Percentiles rank a stretch among this genome's conserved stretches.
These are phyloP conservation scores for Heimioporus sp. DNA, from an alignment of 768 basidiomycete species.

Conservation along the genomic window DNA sequence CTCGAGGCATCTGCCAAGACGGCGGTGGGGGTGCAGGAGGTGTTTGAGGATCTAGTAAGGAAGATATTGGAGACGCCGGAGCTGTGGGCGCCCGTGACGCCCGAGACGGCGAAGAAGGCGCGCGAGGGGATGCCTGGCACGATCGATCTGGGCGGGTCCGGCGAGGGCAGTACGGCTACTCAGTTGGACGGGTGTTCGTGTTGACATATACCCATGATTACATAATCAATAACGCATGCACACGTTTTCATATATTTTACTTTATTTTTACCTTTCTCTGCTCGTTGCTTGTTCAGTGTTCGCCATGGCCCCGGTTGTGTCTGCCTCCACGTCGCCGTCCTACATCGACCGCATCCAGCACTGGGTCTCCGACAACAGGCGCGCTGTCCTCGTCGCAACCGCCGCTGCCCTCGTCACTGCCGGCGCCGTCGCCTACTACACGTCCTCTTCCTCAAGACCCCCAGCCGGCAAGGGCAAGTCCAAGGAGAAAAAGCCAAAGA, in stretches of 20 bases:
- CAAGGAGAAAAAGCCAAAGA: conserved; percentile 49
- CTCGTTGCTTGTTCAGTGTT: not conserved
- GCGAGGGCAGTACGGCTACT: too few relatives aligned
- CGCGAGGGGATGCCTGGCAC: conserved; percentile 41
- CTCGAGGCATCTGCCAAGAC: conserved; percentile 95
- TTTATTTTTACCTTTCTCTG: not conserved
- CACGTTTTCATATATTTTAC: too few relatives aligned
- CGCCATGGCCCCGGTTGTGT: conserved; percentile 22
- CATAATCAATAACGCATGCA: conserved; percentile 22
- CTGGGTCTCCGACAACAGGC: conserved; percentile 78
- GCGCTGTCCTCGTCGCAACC: conserved; percentile 67
- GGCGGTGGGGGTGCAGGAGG: conserved; percentile 74
- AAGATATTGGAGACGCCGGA: conserved; percentile 82
- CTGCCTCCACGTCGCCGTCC: conserved; percentile 14
- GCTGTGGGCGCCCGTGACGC: conserved; percentile 57
- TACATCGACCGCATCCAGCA: conserved; percentile 63
- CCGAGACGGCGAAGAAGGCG: conserved; percentile 9
- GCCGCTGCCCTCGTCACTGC: conserved; percentile 70
- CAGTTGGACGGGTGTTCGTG: conserved; percentile 30
- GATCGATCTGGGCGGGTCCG: conserved; percentile 30
- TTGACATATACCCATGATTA: conserved; percentile 23
- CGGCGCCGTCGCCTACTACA: conserved; percentile 68
- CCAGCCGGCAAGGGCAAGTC: conserved; percentile 45
- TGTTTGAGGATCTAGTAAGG: conserved; percentile 74
- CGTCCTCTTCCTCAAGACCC: conserved; percentile 36